These are phyloP conservation scores for Botrytis hyacinthi DNA, from an alignment of 2,329 filamentous ascomycete species.

Conservation along the genomic window DNA sequence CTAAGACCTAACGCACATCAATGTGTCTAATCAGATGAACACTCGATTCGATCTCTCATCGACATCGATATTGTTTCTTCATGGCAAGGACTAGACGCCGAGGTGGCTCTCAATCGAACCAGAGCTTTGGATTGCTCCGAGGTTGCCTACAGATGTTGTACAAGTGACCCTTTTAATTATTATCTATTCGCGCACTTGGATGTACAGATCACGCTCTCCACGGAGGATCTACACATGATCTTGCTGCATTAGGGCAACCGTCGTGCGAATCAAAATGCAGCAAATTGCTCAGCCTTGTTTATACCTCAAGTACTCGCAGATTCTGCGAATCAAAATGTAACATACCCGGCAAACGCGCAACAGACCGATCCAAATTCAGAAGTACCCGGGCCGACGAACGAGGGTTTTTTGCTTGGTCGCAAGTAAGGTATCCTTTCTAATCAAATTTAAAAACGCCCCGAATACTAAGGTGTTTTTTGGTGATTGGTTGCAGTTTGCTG, in stretches of 20 bases:
- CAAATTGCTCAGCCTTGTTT: neutral
- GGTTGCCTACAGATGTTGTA: constrained; percentile 1
- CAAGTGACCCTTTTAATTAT: neutral
- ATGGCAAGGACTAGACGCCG: neutral
- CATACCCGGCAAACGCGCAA: neutral
- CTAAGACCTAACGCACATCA: neutral
- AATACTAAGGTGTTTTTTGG: neutral
- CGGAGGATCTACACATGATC: neutral
- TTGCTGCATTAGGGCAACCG: neutral
- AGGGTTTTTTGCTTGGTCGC: neutral
- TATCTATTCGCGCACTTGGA: neutral
- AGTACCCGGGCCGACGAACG: neutral
- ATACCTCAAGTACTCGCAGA: constrained; percentile 1
- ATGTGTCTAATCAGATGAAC: neutral
- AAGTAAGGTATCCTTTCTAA: neutral
- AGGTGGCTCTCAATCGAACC: neutral
- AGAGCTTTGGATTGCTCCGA: neutral
- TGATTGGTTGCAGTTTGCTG: neutral
- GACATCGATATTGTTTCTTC: neutral
- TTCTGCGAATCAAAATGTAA: constrained; percentile 5
- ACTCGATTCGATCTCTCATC: neutral
- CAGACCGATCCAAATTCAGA: constrained; percentile 1
- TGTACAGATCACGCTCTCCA: constrained; percentile 3
- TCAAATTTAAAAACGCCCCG: neutral
- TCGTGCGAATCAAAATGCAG: neutral